Base-by-base conservation (phyloP, 306 rosid species). In the Medicago lupulina region DNA sequence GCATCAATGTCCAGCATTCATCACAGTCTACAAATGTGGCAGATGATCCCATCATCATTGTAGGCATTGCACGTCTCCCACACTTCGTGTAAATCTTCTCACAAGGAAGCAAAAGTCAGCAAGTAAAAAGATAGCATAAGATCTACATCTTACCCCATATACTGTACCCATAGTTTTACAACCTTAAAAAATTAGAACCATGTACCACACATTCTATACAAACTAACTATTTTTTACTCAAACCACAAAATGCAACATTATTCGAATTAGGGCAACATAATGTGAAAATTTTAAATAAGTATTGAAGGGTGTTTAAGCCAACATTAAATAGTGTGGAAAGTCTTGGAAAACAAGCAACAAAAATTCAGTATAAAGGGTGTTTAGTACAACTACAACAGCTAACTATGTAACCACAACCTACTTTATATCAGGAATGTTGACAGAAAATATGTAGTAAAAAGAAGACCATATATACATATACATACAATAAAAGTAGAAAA, bases 11-110 rank as follows among this genome's bases (percentile, higher is more conserved):
- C 98, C 97, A 93, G 88, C 83, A 82, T 80, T 93, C 96, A 15
- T 93, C 98, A 28, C 98, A 93, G 47, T 93, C 98, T 65, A 93
- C 81, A 86, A 93, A 93, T 63, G 96, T 89, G 41, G 98, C 91
- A 49, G 98, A 92, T 38, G 98, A 89, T 64, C 97, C 98, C 85
- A 79, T 78, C 92, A 93, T 88, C 98, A 93, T 93, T 70, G 95
- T 83, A 78, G 98, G 97, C 92, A 91, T 86, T 63, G 97, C 86
- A 78, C 98, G 93, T 86, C 97, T 89, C 77, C 98, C 98, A 74
- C 96, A 87, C 74, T 83, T 93, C 2, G 98, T 89, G 87, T 93
- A 93, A 77, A 95, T 90, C 98, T 93, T 78, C 74, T 55, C 84
- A 53, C 71, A 67, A 61, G 66, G 60, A 82, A 71, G 54, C 65